Evolutionary conservation across 108 stramenopile species (phyloP).

Genomic region (Nitzschia sp.): DNA sequence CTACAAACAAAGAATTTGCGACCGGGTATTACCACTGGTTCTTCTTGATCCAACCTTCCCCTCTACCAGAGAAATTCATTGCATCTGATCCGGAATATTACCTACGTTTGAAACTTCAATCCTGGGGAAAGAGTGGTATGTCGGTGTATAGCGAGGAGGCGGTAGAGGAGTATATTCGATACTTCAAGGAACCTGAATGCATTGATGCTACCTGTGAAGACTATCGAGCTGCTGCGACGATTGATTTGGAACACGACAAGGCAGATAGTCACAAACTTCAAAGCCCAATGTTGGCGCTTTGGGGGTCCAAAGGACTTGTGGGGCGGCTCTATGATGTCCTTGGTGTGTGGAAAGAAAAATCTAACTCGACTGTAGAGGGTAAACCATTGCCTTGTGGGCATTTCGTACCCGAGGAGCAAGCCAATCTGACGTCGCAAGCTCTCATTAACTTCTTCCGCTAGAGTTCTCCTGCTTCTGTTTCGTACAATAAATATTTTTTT

Average conservation of each 20-base stretch:
- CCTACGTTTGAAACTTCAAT: not conserved
- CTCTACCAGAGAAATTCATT: not conserved
- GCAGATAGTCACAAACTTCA: not conserved
- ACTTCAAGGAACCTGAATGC: not conserved
- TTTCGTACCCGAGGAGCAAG: not conserved
- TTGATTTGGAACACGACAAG: not conserved
- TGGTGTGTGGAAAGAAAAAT: not conserved
- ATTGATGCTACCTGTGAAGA: not conserved
- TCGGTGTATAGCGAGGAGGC: not conserved
- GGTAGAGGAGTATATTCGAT: not conserved
- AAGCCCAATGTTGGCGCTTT: not conserved
- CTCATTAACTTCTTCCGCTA: not conserved
- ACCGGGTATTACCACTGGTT: slow-evolving; percentile 2
- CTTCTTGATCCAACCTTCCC: not conserved
- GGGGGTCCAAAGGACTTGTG: not conserved
- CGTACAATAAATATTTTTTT: too few relatives aligned
- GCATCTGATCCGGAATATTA: not conserved
- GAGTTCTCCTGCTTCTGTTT: too few relatives aligned
- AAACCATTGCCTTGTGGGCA: not conserved
- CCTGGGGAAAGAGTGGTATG: not conserved
- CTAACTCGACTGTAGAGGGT: not conserved
- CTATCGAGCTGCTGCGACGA: not conserved
- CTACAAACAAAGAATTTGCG: not conserved
- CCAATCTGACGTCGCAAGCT: not conserved
- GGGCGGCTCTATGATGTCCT: not conserved